Conservation (phyloP, 805 yeast species). For the Lachancea sp. region DNA sequence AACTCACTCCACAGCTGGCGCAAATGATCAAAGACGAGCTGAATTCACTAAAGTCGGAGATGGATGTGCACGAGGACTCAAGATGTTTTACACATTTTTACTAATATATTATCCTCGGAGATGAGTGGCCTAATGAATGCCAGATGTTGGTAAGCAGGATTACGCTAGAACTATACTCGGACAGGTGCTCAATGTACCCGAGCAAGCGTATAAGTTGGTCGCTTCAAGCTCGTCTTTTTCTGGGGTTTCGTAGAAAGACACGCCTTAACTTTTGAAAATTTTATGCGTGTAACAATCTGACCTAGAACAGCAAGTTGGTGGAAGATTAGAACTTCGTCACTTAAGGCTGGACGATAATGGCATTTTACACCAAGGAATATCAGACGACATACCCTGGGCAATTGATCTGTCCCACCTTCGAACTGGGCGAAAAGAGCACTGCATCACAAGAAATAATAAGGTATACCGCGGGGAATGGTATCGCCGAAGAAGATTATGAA, state of each 20-base stretch:
- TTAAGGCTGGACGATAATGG: not conserved
- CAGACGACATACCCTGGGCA: slow-evolving; percentile 70
- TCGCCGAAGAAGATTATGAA: slow-evolving; percentile 43
- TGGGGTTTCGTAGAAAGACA: too few species aligned
- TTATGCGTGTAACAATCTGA: too few species aligned
- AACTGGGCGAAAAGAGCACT: slow-evolving; percentile 29
- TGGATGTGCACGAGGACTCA: slow-evolving; percentile 79
- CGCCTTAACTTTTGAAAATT: too few species aligned
- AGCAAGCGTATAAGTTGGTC: too few species aligned
- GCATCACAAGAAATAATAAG: slow-evolving; percentile 32
- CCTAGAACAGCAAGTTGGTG: too few species aligned
- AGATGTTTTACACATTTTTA: slow-evolving; percentile 79
- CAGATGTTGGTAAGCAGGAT: too few species aligned
- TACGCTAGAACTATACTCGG: too few species aligned
- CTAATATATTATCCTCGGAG: too few species aligned
- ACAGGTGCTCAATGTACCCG: too few species aligned
- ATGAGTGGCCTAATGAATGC: too few species aligned
- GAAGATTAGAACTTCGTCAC: too few species aligned
- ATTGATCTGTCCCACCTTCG: slow-evolving; percentile 54
- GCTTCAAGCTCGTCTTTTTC: too few species aligned
- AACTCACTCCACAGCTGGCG: slow-evolving; percentile 79
- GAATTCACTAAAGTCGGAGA: slow-evolving; percentile 67
- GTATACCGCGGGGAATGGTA: slow-evolving; percentile 61
- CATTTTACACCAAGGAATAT: not conserved
- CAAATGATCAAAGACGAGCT: slow-evolving; percentile 81